Evolutionary conservation across 192 early-diverging fungal species (phyloP).

Genomic region (Rhizophagus clarus): DNA sequence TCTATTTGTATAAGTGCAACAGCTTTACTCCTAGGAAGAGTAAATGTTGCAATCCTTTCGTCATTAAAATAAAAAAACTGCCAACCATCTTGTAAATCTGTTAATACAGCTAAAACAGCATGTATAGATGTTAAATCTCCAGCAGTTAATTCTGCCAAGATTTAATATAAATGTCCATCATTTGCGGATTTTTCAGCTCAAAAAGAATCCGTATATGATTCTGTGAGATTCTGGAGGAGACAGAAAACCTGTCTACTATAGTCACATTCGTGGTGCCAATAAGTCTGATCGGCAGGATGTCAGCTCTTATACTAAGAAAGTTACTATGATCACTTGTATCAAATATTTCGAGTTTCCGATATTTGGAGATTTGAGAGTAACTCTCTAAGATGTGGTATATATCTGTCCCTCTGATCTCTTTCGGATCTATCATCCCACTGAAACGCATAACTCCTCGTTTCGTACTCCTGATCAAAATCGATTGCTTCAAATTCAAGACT

Average conservation of each 20-base stretch:
- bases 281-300: constrained; percentile 5
- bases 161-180: background rate
- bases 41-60: background rate
- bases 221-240: background rate
- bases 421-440: background rate
- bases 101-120: background rate
- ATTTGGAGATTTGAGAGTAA: constrained; percentile 1
- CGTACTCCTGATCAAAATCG: background rate
- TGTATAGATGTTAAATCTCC: background rate
- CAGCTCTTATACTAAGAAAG: constrained; percentile 8
- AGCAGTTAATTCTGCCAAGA: background rate
- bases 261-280: background rate
- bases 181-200: background rate
- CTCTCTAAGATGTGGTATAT: background rate
- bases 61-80: background rate
- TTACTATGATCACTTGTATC: background rate
- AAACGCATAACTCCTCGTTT: background rate
- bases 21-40: background rate
- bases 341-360: background rate
- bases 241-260: background rate
- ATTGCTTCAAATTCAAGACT: background rate
- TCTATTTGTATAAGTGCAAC: background rate
- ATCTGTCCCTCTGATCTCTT: constrained; percentile 6
- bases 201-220: constrained; percentile 4
- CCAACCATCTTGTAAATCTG: background rate